Base-by-base conservation (phyloP, 2,329 filamentous ascomycete genomes). In the Arthroderma sp. region DNA sequence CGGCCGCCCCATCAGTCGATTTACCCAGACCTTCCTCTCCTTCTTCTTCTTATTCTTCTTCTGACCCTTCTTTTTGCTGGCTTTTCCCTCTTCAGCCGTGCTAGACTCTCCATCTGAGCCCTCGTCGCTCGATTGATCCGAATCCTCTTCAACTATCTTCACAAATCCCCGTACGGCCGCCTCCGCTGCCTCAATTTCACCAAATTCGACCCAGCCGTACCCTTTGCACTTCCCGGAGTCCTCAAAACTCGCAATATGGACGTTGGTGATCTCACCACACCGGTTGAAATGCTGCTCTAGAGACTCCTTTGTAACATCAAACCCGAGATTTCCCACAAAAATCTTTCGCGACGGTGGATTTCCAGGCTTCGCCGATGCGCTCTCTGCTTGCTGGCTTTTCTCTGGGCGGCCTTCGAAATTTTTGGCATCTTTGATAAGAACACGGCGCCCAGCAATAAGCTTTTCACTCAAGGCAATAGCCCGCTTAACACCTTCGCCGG, bases 191-290 rank as follows among this genome's bases (percentile, higher is more conserved):
- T 84, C 79, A 7, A 88, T 59, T 42, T 87, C 80, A 59, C 82
- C 80, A 65, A 96, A 98, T 50, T 85, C 85, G 49, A 98, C 79
- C 88, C 91, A 98, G 4, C 82, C 91, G 66, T 83, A 98, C 11
- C 91, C 93, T 68, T 96, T 96, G 71, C 91, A 98, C 68, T 96
- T 98, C 37, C 91, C 91, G 15, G 82, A 82, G 63, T 98, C 93
- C 64, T 96, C 86, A 59, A 98, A 98, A 0, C 88, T 94, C 2
- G 91, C 91, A 53, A 96, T 71, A 66, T 94, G 89, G 51, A 86
- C 75, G 68, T 84, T 84, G 43, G 81, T 77, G 50, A 96, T 78
- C 50, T 81, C 73, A 42, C 91, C 91, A 60, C 89, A 96, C 61
- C 82, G 85, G 40, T 74, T 74, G 62, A 94, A 96, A 59, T 94